Base-by-base conservation (phyloP, 2,329 filamentous ascomycete species). In the Emmonsiellopsis sp. region DNA sequence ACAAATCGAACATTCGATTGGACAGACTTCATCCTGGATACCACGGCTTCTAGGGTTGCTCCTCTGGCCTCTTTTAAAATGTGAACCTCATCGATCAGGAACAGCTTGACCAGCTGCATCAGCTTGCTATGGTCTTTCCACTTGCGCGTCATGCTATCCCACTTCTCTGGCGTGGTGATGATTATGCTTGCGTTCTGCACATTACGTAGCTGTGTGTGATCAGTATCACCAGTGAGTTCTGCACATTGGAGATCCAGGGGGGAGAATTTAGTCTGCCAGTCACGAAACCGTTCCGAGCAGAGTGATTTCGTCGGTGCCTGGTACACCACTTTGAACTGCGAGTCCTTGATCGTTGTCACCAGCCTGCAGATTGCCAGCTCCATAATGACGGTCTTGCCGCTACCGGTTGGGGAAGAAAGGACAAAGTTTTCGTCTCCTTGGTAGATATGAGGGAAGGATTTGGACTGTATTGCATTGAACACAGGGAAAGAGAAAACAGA, bases 71-170 rank as follows among this genome's bases (percentile, higher is more conserved):
- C 88, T 62, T 89, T 92, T 51, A 95, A 76, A 37, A 93, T 89
- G 60, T 95, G 89, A 0, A 94, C 87, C 64, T 95, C 89, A 61
- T 95, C 89, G 53, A 95, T 90, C 16, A 95, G 77, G 57, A 93
- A 89, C 0, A 95, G 72, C 56, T 85, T 87, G 45, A 94, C 81
- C 57, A 91, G 76, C 55, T 85, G 80, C 69, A 94, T 81, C 15
- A 94, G 72, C 58, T 78, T 86, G 51, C 79, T 78, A 62, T 94
- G 86, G 61, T 94, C 89, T 60, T 84, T 83, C 89, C 89, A 94
- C 64, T 89, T 91, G 15, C 89, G 78, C 0, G 89, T 94, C 66
- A 93, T 84, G 55, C 87, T 92, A 65, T 95, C 89, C 89, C 89
- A 94, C 64, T 94, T 94, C 68, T 95, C 89, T 0, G 89, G 89